phyloP scores from a whole-genome alignment of 768 basidiomycete species.

The Leccinum rimulosum region DNA sequence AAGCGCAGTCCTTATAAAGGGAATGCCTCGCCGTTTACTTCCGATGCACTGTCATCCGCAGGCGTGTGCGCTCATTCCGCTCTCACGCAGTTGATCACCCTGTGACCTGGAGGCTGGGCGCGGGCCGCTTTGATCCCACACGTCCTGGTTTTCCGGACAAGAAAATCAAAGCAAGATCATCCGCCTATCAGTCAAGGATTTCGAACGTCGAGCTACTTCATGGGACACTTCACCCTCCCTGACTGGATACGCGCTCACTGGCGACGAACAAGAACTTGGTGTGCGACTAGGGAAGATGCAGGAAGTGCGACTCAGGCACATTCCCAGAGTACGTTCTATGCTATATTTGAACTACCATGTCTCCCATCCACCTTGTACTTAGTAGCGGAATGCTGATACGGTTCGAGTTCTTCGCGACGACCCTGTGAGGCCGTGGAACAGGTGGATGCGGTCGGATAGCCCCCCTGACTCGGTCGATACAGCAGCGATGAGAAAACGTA shows the following conservation, averaged over 20 bases:
- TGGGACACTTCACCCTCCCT: no score
- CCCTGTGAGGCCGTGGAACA: no score
- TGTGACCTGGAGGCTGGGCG: neutral
- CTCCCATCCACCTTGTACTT: neutral
- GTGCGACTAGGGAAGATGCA: no score
- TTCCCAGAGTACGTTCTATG: neutral
- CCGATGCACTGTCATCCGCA: neutral
- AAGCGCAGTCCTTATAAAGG: neutral
- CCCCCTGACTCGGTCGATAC: no score
- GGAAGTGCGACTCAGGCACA: neutral
- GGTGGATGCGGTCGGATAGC: no score
- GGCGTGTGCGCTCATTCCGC: neutral
- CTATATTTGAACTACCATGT: neutral
- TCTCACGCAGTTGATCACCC: neutral
- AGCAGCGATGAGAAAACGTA: no score
- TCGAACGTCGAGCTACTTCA: neutral
- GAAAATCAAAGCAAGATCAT: neutral
- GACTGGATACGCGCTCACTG: neutral
- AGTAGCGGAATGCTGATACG: neutral
- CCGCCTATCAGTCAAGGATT: neutral
- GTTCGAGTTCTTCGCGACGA: neutral
- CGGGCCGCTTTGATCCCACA: neutral
- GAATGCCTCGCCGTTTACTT: neutral
- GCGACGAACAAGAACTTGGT: neutral
- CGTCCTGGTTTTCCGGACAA: neutral